These are phyloP conservation scores for Gossypium davidsonii DNA, from an alignment of 441 rosid species.

Conservation along the genomic window DNA sequence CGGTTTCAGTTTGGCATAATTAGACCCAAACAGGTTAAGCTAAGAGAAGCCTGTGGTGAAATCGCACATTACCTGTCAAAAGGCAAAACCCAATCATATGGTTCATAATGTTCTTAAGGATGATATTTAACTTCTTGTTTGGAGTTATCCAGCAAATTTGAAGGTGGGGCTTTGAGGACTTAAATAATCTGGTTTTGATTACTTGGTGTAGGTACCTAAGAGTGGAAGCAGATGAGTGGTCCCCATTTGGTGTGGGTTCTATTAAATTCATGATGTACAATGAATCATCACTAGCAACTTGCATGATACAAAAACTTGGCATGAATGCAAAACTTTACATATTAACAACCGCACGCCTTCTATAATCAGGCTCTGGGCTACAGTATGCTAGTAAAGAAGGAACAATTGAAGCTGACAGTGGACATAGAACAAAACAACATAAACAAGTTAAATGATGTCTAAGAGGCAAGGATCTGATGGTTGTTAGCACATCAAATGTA, in stretches of 20 bases:
- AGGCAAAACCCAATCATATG: not conserved
- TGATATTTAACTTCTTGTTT: too few relatives aligned
- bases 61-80: not conserved
- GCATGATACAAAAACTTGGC: not conserved
- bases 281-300: slow-evolving; percentile 6
- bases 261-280: not conserved
- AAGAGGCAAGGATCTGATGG: too few relatives aligned
- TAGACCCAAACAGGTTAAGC: not conserved
- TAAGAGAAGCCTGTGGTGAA: not conserved
- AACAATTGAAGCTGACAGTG: not conserved
- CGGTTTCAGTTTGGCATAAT: not conserved
- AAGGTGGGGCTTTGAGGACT: too few relatives aligned
- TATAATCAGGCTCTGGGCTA: not conserved
- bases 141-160: too few relatives aligned
- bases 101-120: not conserved
- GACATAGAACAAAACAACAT: not conserved
- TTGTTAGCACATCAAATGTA: too few relatives aligned
- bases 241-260: not conserved
- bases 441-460: not conserved
- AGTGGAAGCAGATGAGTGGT: slow-evolving; percentile 7
- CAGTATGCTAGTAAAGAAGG: not conserved
- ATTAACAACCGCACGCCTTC: not conserved
- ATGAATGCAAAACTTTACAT: not conserved
- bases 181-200: not conserved
- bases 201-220: not conserved